Base-by-base conservation (phyloP, 257 asterid species). In the Rubia yunnanensis region DNA sequence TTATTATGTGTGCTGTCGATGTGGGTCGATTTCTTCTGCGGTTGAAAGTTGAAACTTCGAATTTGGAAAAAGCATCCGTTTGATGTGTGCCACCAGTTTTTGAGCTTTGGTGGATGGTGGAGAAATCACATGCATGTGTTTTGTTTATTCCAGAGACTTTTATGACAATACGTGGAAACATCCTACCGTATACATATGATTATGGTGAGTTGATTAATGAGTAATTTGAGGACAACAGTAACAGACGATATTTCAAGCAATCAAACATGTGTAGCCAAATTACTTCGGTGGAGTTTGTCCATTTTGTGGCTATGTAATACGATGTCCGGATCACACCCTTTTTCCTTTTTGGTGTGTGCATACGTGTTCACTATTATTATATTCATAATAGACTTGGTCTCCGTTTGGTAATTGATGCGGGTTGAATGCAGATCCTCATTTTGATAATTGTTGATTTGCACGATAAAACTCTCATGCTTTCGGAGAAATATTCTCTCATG, bases 11-110 rank as follows among this genome's bases (percentile, higher is more conserved):
- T 58, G 7, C 61, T 66, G 66, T 61, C 50, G 54, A 65, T 32
- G 5, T 64, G 68, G 52, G 61, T 50, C 56, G 66, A 13, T 39
- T 13, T 39, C 58, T 14, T 58, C 28, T 58, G 76, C 49, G 76
- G 72, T 46, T 59, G 55, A 72, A 58, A 66, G 31, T 66, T 66
- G 72, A 59, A 57, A 52, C 38, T 48, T 64, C 48, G 23, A 31
- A 69, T 20, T 7, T 49, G 15, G 68, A 58, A 28, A 49, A 20
- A 27, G 30, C 13, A 34, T 50, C 20, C 14, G 34, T 65, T 15
- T 14, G 27, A 50, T 50, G 57, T 6, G n/a, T 39, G 60, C 69
- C 72, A 65, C 64, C 34, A 15, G 11, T 63, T 69, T 30, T 64
- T n/a, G 38, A 30, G 24, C 50, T 53, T 28, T 22, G 60, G 22